Evolutionary conservation across 2,329 filamentous ascomycete genomes (phyloP).

Genomic region (Talaromyces sp.): DNA sequence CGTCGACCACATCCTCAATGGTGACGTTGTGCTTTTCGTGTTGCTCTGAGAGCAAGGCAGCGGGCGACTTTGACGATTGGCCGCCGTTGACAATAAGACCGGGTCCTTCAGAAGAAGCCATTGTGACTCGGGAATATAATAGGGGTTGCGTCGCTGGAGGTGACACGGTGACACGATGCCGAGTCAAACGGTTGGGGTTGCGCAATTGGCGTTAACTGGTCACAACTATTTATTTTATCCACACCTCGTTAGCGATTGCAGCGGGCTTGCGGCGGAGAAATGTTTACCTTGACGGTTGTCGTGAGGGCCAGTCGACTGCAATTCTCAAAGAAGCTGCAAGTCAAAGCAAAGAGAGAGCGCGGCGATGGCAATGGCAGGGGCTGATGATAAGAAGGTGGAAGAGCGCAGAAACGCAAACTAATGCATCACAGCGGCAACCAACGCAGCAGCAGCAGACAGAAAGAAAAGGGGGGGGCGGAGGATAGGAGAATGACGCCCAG

Average conservation of each 20-base stretch:
- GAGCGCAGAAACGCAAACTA: background rate
- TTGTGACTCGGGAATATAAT: slow-evolving; percentile 14
- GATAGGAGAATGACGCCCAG: background rate
- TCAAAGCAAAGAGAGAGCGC: background rate
- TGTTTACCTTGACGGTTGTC: background rate
- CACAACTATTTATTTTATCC: background rate
- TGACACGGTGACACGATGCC: background rate
- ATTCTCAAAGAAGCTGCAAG: background rate
- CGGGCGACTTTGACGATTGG: slow-evolving; percentile 39
- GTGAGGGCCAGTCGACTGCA: background rate
- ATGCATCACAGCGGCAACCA: slow-evolving; percentile 10
- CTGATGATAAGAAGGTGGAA: slow-evolving; percentile 1
- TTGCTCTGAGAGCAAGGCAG: slow-evolving; percentile 50
- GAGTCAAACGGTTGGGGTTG: background rate
- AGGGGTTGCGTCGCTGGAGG: background rate
- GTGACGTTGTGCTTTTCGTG: slow-evolving; percentile 59
- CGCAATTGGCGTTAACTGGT: background rate
- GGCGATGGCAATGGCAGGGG: slow-evolving; percentile 2
- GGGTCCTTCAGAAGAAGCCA: slow-evolving; percentile 30
- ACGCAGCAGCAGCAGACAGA: background rate
- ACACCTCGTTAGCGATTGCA: background rate
- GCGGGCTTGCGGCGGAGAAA: background rate
- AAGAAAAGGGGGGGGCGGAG: background rate
- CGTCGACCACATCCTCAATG: slow-evolving; percentile 76
- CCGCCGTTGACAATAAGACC: slow-evolving; percentile 27